Percentiles rank a stretch among this genome's conserved stretches.
These are phyloP conservation scores for Avena eriantha DNA, from an alignment of 176 grass and related monocot species.

Conservation along the genomic window DNA sequence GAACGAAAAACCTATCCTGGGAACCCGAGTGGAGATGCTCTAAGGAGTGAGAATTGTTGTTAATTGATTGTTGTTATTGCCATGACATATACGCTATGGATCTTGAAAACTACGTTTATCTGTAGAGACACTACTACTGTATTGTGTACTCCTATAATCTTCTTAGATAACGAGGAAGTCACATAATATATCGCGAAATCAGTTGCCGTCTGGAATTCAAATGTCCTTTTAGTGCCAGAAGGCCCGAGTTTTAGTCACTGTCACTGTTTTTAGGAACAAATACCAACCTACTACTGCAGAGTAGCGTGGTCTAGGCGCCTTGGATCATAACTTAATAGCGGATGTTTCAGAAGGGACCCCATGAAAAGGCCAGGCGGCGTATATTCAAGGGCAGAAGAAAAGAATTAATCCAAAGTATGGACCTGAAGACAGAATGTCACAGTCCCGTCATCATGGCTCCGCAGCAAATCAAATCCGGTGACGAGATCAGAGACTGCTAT, in stretches of 20 bases:
- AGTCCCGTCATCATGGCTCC: neutral
- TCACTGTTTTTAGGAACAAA: neutral
- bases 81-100: conserved; percentile 13
- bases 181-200: neutral
- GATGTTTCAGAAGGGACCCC: neutral
- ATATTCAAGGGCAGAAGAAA: conserved; percentile 33
- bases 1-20: too few relatives aligned
- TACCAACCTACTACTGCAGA: neutral
- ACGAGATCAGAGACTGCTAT: neutral
- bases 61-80: neutral
- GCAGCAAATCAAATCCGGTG: neutral
- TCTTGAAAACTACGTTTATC: conserved; percentile 5
- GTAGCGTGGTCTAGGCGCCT: neutral
- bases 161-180: neutral
- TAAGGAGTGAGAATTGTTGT: neutral
- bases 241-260: neutral
- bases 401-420: conserved; percentile 38
- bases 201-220: neutral
- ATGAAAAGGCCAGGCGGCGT: neutral
- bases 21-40: too few relatives aligned
- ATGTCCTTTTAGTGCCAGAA: neutral
- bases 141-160: too few relatives aligned
- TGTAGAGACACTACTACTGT: neutral
- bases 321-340: conserved; percentile 17
- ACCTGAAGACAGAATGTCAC: neutral